These are phyloP conservation scores for Colletotrichum theobromicola DNA, from an alignment of 2,329 filamentous ascomycete species.

Conservation along the genomic window DNA sequence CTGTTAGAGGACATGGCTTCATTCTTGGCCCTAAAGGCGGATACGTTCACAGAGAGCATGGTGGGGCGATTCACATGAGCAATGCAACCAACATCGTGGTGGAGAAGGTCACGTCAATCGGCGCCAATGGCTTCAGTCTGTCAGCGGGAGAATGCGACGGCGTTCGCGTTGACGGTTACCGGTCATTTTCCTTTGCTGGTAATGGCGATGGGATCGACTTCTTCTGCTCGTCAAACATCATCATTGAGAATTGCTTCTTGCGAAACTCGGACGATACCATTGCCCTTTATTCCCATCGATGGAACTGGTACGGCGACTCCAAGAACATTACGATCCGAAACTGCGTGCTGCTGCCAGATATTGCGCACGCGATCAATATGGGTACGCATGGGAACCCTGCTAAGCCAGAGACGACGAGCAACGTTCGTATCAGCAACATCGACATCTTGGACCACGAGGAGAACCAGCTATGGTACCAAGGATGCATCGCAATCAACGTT, in stretches of 20 bases:
- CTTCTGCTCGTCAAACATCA: constrained; percentile 25
- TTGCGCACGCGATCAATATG: constrained; percentile 39
- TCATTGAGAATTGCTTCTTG: constrained; percentile 36
- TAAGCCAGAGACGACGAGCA: constrained; percentile 34
- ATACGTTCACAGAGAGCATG: constrained; percentile 19
- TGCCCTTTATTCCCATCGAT: constrained; percentile 37
- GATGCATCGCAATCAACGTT: constrained; percentile 36
- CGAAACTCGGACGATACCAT: constrained; percentile 41
- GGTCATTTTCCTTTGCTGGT: constrained; percentile 23
- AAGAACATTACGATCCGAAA: constrained; percentile 36
- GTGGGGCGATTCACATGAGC: constrained; percentile 2
- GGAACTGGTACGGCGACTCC: constrained; percentile 35
- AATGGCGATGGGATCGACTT: constrained; percentile 33
- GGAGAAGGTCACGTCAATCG: constrained; percentile 24
- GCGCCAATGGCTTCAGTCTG: constrained; percentile 22
- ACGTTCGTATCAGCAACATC: constrained; percentile 34
- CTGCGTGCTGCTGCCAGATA: constrained; percentile 33
- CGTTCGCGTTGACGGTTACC: constrained; percentile 24
- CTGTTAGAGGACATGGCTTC: not conserved
- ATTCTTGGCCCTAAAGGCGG: constrained; percentile 26
- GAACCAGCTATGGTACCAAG: constrained; percentile 38
- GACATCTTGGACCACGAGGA: constrained; percentile 42
- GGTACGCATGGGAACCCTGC: constrained; percentile 39
- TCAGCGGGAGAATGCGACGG: constrained; percentile 23
- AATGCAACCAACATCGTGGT: constrained; percentile 22